Conservation (phyloP, 208 protist species). For the Trichomonas vaginalis region DNA sequence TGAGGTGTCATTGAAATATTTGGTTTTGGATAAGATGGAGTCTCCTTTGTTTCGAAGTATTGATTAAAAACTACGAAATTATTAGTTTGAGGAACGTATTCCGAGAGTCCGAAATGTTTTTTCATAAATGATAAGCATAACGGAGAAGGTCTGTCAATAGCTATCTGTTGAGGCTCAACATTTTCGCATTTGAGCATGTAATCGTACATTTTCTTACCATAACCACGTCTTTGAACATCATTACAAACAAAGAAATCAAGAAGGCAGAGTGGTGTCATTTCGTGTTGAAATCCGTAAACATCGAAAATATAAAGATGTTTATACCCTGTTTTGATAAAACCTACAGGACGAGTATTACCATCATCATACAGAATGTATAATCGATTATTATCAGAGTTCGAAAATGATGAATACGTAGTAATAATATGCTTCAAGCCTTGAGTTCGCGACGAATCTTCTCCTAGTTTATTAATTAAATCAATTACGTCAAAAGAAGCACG, state of each 20-base stretch:
- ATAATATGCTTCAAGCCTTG: not conserved
- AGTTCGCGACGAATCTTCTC: not conserved
- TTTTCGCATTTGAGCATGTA: not conserved
- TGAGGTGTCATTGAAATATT: too few species aligned
- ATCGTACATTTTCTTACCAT: not conserved
- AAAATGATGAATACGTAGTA: not conserved
- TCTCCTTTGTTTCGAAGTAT: not conserved
- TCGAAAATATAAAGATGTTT: not conserved
- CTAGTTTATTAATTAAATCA: not conserved
- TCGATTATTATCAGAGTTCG: not conserved
- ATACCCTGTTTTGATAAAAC: not conserved
- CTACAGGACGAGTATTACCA: not conserved
- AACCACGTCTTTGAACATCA: not conserved
- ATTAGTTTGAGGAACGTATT: not conserved
- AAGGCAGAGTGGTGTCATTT: not conserved
- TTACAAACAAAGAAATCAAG: not conserved
- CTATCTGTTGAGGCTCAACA: not conserved
- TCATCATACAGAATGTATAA: not conserved
- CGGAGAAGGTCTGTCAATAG: not conserved
- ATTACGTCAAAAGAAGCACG: not conserved
- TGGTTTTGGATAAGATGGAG: too few species aligned
- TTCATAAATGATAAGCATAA: not conserved
- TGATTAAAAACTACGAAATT: constrained; percentile 5
- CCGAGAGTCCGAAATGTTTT: not conserved
- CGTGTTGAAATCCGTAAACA: not conserved